Evolutionary conservation across 2,329 filamentous ascomycete genomes (phyloP).

Genomic region (Aspergillus ustus): DNA sequence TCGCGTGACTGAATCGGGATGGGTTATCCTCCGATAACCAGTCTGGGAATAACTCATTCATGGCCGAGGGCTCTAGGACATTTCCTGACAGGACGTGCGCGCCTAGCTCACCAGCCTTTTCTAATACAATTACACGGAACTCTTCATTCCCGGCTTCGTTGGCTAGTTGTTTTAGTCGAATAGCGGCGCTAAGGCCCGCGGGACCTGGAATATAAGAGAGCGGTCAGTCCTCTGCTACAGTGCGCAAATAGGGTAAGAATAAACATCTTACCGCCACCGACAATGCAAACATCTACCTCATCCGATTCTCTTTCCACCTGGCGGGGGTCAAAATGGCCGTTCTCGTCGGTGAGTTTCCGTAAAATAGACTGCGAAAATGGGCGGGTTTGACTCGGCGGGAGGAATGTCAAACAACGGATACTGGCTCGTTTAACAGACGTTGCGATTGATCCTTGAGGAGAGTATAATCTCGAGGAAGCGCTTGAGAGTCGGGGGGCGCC

Average conservation of each 20-base stretch:
- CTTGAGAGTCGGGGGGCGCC: constrained; percentile 35
- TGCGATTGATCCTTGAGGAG: constrained; percentile 28
- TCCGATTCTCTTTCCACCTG: constrained; percentile 85
- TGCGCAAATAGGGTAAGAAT: not conserved
- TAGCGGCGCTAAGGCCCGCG: constrained; percentile 88
- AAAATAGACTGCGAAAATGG: constrained; percentile 51
- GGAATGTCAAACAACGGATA: constrained; percentile 27
- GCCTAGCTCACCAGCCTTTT: constrained; percentile 94
- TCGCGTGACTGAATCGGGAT: constrained; percentile 83
- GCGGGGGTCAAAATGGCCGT: constrained; percentile 67
- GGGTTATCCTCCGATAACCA: constrained; percentile 91
- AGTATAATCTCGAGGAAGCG: constrained; percentile 28
- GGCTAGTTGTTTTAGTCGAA: constrained; percentile 91
- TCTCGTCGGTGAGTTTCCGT: constrained; percentile 49
- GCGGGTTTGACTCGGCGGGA: constrained; percentile 39
- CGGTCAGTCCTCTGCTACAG: constrained; percentile 10
- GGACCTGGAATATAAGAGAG: constrained; percentile 61
- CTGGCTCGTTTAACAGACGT: constrained; percentile 22
- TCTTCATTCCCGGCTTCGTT: constrained; percentile 95
- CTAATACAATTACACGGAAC: constrained; percentile 87
- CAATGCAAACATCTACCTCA: constrained; percentile 93
- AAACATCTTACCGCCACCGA: constrained; percentile 72
- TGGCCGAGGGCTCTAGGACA: constrained; percentile 85
- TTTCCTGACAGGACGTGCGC: constrained; percentile 96
- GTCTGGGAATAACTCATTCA: constrained; percentile 89